Percentiles rank a stretch among this genome's conserved stretches.
Conservation (phyloP, 495 filamentous ascomycete genomes). For the Xylaria venustula region DNA sequence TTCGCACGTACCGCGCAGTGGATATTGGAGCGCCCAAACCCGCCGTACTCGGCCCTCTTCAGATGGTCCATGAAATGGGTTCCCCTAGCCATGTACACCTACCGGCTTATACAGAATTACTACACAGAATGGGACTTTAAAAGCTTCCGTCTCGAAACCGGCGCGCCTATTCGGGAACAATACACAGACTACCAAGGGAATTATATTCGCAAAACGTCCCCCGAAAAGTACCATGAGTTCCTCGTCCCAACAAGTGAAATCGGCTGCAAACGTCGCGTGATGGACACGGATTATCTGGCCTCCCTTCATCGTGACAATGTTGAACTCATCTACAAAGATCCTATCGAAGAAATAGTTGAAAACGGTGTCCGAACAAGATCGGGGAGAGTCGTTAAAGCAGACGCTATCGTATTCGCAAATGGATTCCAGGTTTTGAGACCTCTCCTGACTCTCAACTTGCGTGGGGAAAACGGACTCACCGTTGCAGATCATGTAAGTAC, state of each 20-base stretch:
- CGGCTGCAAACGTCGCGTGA: slow-evolving; percentile 62
- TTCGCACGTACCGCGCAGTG: slow-evolving; percentile 64
- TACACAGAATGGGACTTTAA: slow-evolving; percentile 34
- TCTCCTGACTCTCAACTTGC: slow-evolving; percentile 1
- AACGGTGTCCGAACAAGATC: slow-evolving; percentile 27
- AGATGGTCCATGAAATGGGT: slow-evolving; percentile 16
- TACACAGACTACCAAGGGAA: slow-evolving; percentile 41
- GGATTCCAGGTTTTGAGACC: slow-evolving; percentile 37
- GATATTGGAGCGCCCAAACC: slow-evolving; percentile 45
- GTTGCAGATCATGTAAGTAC: slow-evolving; percentile 13
- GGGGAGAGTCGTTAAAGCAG: slow-evolving; percentile 49
- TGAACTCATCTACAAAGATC: slow-evolving; percentile 51
- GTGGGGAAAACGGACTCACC: slow-evolving; percentile 1
- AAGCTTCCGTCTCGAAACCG: slow-evolving; percentile 32
- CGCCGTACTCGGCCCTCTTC: slow-evolving; percentile 16
- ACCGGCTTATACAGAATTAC: slow-evolving; percentile 10
- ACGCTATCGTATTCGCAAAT: slow-evolving; percentile 60
- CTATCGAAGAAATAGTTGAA: slow-evolving; percentile 31
- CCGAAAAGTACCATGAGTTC: slow-evolving; percentile 63
- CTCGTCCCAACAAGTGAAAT: slow-evolving; percentile 61
- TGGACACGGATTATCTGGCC: slow-evolving; percentile 56
- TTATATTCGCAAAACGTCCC: slow-evolving; percentile 51
- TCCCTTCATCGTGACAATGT: slow-evolving; percentile 54
- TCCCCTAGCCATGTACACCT: slow-evolving; percentile 26
- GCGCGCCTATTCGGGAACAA: slow-evolving; percentile 32